Evolutionary conservation across 495 filamentous ascomycete species (phyloP), one percentile per base, ranked within the genome.

Genomic region (Neurospora sp.): DNA sequence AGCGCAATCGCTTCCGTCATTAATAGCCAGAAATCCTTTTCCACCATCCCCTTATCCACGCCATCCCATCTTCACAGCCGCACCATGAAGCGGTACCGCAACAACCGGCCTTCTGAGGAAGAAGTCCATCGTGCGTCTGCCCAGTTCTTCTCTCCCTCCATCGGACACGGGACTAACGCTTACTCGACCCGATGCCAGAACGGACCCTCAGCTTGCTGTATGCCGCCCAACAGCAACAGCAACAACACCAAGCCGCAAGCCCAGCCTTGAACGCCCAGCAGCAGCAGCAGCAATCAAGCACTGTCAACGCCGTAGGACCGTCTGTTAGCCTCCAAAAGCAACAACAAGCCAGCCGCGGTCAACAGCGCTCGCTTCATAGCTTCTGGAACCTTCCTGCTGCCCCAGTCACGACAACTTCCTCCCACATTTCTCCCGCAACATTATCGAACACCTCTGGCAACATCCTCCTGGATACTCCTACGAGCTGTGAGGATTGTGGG

Each of bases 21-120:
- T 1, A 44, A 73, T 44, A 74, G 71, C 31, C 76, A 78, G 46
- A 70, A 73, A 6, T 73, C 70, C 31, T 78, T 82, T 46, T 70
- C 75, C 16, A 69, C 74, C 7, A 22, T n/a, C 6, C 73, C 75
- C 7, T 40, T 74, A 10, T 69, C 74, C 9, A 78, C 72, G 14
- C 77, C 80, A 27, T 77, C 77, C 1, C 80, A 83, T 41, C 75
- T 85, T 0, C 79, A 73, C 40, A 82, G 84, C 74, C 83, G 85
- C 18, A 87, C 85, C 27, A 77, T 84, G 78, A 87, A 87, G 79
- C 84, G 85, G 39, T 82, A 83, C 69, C 85, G 85, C 48, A 79
- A 85, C 78, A 85, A 81, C 74, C 78, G 85, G 12, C 85, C 85
- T n/a, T 82, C 85, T 10, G 83, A 86, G 48, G 74, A 79, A 14